A percentile compares a stretch with the other conserved stretches of the same genome.
These are phyloP conservation scores for Smittium culicis DNA, from an alignment of 371 early-diverging fungal species.

Conservation along the genomic window DNA sequence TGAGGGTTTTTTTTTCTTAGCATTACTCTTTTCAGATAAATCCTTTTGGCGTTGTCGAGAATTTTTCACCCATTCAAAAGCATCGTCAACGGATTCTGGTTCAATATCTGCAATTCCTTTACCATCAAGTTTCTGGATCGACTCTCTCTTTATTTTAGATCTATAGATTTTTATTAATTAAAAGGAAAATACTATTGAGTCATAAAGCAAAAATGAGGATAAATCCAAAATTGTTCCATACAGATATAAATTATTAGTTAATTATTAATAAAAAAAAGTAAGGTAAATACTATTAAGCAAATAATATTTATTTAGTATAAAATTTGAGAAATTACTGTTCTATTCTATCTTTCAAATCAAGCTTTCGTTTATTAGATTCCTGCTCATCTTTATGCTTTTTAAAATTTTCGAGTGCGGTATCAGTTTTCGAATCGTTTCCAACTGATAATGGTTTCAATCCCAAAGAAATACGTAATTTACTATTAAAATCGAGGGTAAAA, in stretches of 20 bases:
- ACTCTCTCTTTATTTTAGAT: conserved; percentile 42
- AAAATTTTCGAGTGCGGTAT: conserved; percentile 50
- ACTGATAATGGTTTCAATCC: conserved; percentile 17
- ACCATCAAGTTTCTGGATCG: conserved; percentile 44
- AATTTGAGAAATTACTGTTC: conserved; percentile 36
- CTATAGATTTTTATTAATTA: conserved; percentile 20
- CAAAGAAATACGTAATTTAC: conserved; percentile 42
- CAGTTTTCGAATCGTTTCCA: conserved; percentile 31
- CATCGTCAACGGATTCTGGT: conserved; percentile 43
- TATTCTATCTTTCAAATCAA: conserved; percentile 37
- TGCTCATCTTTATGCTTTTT: conserved; percentile 37
- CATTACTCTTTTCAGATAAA: too few relatives aligned
- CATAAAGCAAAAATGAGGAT: too few relatives aligned
- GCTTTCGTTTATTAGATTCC: conserved; percentile 33
- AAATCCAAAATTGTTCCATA: too few relatives aligned
- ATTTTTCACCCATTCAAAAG: conserved; percentile 48
- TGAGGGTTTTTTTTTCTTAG: too few relatives aligned
- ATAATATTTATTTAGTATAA: too few relatives aligned
- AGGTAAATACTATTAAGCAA: too few relatives aligned
- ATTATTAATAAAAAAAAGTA: too few relatives aligned
- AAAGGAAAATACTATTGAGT: neutral
- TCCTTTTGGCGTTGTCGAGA: too few relatives aligned
- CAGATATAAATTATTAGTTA: too few relatives aligned
- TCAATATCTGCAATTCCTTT: conserved; percentile 53
- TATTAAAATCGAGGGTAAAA: conserved; percentile 12